A percentile compares a stretch with the other conserved stretches of the same genome.
These are phyloP conservation scores for Lepiota brunneoincarnata DNA, from an alignment of 768 basidiomycete genomes.

Conservation along the genomic window DNA sequence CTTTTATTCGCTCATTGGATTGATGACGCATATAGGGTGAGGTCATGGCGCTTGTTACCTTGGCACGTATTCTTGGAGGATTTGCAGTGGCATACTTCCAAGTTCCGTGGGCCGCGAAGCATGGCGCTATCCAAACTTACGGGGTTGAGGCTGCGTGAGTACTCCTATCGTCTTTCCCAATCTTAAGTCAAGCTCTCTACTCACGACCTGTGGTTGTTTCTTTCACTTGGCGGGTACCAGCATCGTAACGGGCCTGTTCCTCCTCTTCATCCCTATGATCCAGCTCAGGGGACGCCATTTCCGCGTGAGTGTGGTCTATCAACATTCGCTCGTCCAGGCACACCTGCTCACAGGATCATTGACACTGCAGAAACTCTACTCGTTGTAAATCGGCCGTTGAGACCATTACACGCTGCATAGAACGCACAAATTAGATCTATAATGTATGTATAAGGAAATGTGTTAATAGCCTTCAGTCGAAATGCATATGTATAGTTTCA, in stretches of 20 bases:
- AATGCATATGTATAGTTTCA: not conserved
- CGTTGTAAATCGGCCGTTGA: not conserved
- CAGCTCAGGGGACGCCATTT: conserved; percentile 29
- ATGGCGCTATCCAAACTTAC: conserved; percentile 53
- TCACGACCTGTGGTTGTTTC: not conserved
- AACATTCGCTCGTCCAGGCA: no score
- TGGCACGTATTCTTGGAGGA: conserved; percentile 47
- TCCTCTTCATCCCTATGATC: conserved; percentile 44
- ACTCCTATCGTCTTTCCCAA: not conserved
- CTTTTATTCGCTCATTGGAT: not conserved
- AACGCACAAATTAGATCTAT: no score
- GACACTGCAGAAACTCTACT: not conserved
- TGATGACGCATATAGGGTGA: conserved; percentile 37
- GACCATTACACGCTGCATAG: no score
- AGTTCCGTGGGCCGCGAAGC: conserved; percentile 51
- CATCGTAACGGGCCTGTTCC: conserved; percentile 46
- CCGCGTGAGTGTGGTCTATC: not conserved
- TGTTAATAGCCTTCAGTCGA: no score
- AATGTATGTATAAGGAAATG: no score
- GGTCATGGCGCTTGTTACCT: conserved; percentile 52
- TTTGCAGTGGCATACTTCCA: conserved; percentile 63
- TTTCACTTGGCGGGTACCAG: conserved; percentile 17
- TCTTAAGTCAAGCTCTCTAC: not conserved
- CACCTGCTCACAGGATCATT: not conserved
- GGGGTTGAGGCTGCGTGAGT: conserved; percentile 54